Evolutionary conservation across 2,329 filamentous ascomycete species (phyloP).

Genomic region (Pseudogymnoascus destructans): DNA sequence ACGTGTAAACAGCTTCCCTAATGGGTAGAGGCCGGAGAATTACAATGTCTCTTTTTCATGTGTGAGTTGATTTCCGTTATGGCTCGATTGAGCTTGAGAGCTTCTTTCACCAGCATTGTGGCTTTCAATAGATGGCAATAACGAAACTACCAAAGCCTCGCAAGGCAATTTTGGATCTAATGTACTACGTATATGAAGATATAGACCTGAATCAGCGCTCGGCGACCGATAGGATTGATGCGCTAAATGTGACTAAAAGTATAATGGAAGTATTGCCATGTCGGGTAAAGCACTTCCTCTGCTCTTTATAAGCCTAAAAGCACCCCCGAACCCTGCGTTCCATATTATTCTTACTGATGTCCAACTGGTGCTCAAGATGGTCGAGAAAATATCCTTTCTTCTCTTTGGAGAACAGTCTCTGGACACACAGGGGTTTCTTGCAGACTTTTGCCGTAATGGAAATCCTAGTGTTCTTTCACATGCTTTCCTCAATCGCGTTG

Average conservation of each 20-base stretch:
- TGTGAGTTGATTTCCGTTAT: too few species aligned
- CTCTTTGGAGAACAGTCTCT: slow-evolving; percentile 62
- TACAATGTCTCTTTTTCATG: too few species aligned
- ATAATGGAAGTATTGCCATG: background rate
- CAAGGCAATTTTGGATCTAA: background rate
- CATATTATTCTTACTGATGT: background rate
- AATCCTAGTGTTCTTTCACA: slow-evolving; percentile 40
- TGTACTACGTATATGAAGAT: background rate
- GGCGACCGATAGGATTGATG: background rate
- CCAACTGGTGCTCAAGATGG: slow-evolving; percentile 13
- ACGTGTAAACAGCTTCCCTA: too few species aligned
- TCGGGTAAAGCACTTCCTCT: background rate
- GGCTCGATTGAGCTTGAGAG: too few species aligned
- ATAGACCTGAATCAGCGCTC: background rate
- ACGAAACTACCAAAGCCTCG: background rate
- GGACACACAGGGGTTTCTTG: slow-evolving; percentile 51
- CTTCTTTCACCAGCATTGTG: too few species aligned
- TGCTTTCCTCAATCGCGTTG: slow-evolving; percentile 47
- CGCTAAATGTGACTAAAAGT: background rate
- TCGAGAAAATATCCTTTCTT: slow-evolving; percentile 37
- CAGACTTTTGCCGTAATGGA: slow-evolving; percentile 36
- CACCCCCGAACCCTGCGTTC: background rate
- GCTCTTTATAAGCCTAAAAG: background rate
- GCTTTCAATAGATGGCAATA: background rate
- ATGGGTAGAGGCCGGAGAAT: too few species aligned